These are phyloP conservation scores for Pseudonitzschia delicatissima DNA, from an alignment of 108 stramenopile species.

Conservation along the genomic window DNA sequence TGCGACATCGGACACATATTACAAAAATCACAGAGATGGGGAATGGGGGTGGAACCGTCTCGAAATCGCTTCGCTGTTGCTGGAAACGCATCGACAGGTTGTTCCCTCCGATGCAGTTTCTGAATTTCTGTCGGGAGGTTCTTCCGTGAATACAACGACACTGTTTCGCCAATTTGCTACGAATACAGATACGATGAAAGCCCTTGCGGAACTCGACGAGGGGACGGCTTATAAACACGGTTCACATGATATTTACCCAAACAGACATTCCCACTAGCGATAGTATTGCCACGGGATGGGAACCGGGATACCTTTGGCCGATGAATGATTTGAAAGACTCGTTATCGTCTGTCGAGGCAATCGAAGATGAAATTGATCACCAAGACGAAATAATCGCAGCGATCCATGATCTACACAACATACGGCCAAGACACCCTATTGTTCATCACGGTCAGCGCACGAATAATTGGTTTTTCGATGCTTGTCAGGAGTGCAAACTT, in stretches of 20 bases:
- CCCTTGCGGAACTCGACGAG: background rate
- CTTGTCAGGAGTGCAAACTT: background rate
- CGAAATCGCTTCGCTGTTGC: constrained; percentile 7
- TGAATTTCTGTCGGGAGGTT: background rate
- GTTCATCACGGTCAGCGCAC: constrained; percentile 3
- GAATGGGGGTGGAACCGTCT: background rate
- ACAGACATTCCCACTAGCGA: background rate
- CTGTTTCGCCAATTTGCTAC: background rate
- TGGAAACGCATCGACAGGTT: background rate
- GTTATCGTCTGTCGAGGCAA: background rate
- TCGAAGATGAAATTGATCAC: background rate
- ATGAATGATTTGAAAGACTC: background rate
- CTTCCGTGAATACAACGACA: background rate
- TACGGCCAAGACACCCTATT: constrained; percentile 8
- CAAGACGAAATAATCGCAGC: background rate
- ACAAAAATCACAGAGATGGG: background rate
- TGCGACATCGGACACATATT: constrained; percentile 5
- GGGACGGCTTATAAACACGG: background rate
- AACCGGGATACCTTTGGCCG: constrained; percentile 9
- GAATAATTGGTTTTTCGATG: constrained; percentile 2
- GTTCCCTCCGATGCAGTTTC: background rate
- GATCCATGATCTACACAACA: constrained; percentile 22
- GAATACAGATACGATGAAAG: background rate
- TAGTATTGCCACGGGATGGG: background rate
- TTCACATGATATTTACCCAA: constrained; percentile 5